phyloP scores from a whole-genome alignment of 306 rosid species.

The Coriaria nepalensis region DNA sequence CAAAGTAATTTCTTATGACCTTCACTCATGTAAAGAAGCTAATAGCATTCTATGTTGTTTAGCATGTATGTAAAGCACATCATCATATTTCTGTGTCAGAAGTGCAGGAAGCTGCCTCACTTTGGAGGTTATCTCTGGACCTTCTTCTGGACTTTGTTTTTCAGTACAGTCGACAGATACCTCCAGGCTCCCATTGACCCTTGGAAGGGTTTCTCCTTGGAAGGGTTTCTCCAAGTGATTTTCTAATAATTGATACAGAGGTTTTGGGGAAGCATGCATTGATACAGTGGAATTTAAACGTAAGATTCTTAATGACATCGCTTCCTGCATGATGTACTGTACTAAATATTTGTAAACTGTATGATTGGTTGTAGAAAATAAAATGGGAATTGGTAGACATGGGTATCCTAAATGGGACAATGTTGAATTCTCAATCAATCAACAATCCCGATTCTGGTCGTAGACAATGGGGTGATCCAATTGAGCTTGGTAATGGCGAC shows the following conservation, averaged over 20 bases:
- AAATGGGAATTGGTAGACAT: conserved; percentile 93
- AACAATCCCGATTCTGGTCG: conserved; percentile 52
- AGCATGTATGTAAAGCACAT: conserved; percentile 30
- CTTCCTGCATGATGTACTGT: conserved; percentile 10
- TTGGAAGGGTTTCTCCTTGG: conserved; percentile 92
- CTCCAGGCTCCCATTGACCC: conserved; percentile 51
- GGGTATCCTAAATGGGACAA: conserved; percentile 95
- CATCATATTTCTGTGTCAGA: conserved; percentile 60
- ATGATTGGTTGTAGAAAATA: conserved; percentile 45
- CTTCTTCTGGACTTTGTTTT: conserved; percentile 49
- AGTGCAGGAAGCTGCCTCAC: conserved; percentile 90
- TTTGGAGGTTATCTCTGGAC: conserved; percentile 86
- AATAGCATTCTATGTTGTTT: conserved; percentile 8
- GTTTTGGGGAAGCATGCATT: conserved; percentile 93
- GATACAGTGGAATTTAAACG: conserved; percentile 77
- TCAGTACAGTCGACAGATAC: conserved; percentile 44
- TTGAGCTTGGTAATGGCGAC: conserved; percentile 70
- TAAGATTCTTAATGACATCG: conserved; percentile 21
- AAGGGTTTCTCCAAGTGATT: conserved; percentile 75
- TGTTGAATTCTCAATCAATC: conserved; percentile 59
- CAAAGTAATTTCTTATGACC: conserved; percentile 65
- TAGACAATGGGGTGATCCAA: conserved; percentile 71
- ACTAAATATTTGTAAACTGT: conserved; percentile 15
- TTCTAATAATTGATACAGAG: conserved; percentile 63
- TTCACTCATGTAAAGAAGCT: conserved; percentile 6